These are phyloP conservation scores for Trichoderma sp. DNA, from an alignment of 2,329 filamentous ascomycete species.

Conservation along the genomic window DNA sequence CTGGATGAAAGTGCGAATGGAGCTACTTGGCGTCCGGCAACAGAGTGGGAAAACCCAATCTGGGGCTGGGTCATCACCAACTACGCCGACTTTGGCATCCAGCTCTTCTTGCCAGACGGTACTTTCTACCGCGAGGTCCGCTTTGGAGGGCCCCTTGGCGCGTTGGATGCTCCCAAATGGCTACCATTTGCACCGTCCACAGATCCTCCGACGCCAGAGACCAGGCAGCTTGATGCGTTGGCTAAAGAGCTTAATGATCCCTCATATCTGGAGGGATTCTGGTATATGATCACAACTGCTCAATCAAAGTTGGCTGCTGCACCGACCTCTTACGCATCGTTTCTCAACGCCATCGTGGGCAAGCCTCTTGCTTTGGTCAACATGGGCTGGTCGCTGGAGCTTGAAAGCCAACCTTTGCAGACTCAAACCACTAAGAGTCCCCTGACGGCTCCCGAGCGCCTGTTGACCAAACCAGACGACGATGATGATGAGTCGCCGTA, in stretches of 20 bases:
- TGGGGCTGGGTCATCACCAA: not conserved
- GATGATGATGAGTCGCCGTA: not conserved
- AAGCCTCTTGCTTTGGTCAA: not conserved
- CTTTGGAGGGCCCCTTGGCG: not conserved
- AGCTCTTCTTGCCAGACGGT: not conserved
- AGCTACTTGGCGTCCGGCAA: not conserved
- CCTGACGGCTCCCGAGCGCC: not conserved
- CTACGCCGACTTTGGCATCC: not conserved
- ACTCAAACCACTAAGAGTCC: not conserved
- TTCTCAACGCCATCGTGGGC: not conserved
- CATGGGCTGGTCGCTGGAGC: not conserved
- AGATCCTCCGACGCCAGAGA: not conserved
- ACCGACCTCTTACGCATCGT: not conserved
- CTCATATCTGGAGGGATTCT: not conserved
- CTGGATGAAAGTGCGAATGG: not conserved
- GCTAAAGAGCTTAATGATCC: not conserved
- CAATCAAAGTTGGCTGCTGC: not conserved
- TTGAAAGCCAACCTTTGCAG: not conserved
- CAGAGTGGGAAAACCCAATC: not conserved
- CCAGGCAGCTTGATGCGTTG: not conserved
- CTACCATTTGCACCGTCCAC: not conserved
- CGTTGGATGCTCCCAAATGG: not conserved
- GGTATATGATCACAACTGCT: not conserved
- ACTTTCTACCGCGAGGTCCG: not conserved
- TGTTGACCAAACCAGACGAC: not conserved